These are phyloP conservation scores for Fusarium napiforme DNA, from an alignment of 2,329 filamentous ascomycete genomes.

Conservation along the genomic window DNA sequence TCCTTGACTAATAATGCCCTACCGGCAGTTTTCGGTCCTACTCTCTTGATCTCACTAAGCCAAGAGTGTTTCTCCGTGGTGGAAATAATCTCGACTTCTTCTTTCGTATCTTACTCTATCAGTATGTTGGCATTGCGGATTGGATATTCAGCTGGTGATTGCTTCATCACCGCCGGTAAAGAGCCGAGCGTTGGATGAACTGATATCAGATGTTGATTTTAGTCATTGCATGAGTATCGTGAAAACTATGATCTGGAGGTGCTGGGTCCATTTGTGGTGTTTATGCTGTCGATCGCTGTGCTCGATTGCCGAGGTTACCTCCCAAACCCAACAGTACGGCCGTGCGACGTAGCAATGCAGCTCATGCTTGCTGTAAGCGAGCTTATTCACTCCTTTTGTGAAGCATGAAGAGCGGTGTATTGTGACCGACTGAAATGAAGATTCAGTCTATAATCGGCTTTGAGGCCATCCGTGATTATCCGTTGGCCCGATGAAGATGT, in stretches of 20 bases:
- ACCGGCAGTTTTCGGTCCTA: constrained; percentile 7
- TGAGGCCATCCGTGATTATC: not conserved
- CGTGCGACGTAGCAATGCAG: not conserved
- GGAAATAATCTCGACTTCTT: not conserved
- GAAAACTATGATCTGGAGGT: not conserved
- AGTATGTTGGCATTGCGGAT: rapidly evolving
- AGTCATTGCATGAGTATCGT: not conserved
- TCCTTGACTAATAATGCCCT: not conserved
- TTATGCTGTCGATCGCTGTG: not conserved
- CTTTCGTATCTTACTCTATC: not conserved
- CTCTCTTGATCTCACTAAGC: not conserved
- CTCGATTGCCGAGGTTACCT: not conserved
- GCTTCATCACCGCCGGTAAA: not conserved
- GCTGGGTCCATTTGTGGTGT: not conserved
- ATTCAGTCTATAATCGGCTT: not conserved
- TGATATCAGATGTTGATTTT: not conserved
- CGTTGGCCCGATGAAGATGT: not conserved
- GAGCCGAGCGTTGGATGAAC: not conserved
- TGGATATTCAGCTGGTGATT: not conserved
- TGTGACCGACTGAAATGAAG: not conserved
- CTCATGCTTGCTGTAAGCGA: not conserved
- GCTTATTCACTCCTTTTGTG: rapidly evolving
- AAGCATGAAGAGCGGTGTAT: not conserved
- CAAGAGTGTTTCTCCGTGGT: not conserved
- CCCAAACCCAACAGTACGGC: not conserved